These are phyloP conservation scores for Aspergillus avenaceus DNA, from an alignment of 495 filamentous ascomycete species.

Conservation along the genomic window DNA sequence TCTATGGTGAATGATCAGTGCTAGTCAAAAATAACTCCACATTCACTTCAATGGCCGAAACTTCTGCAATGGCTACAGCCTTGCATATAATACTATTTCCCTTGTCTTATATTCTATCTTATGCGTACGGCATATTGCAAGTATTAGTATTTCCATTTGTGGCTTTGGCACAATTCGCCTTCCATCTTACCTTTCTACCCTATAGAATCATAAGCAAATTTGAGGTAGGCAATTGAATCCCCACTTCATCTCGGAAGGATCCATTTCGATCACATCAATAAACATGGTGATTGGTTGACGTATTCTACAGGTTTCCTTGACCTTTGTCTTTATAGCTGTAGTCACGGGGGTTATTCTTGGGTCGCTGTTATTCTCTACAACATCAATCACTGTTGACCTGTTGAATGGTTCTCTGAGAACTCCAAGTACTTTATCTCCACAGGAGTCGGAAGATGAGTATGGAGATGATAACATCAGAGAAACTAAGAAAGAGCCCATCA, in stretches of 20 bases:
- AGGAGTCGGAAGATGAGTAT: constrained; percentile 2
- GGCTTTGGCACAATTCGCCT: constrained; percentile 31
- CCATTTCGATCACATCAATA: constrained; percentile 2
- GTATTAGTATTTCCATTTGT: constrained; percentile 44
- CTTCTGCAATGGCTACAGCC: constrained; percentile 17
- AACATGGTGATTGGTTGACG: constrained; percentile 22
- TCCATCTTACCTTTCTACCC: constrained; percentile 34
- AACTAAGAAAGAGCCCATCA: constrained; percentile 7
- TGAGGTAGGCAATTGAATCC: constrained; percentile 49
- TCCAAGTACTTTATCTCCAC: neutral
- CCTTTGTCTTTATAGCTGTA: constrained; percentile 57
- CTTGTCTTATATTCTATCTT: constrained; percentile 25
- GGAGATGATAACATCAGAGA: constrained; percentile 5
- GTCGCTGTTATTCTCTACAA: constrained; percentile 40
- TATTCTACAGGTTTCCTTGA: constrained; percentile 55
- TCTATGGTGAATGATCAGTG: too few species aligned
- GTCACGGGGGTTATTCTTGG: constrained; percentile 54
- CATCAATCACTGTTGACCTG: constrained; percentile 7
- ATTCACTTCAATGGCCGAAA: constrained; percentile 17
- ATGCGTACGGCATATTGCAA: constrained; percentile 20
- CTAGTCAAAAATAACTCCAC: neutral
- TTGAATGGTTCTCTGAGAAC: constrained; percentile 4
- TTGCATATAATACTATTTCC: constrained; percentile 36
- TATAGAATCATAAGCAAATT: constrained; percentile 50
- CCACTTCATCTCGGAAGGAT: neutral